These are phyloP conservation scores for Lactuca sativa DNA, from an alignment of 129 eudicot genomes.

Conservation along the genomic window DNA sequence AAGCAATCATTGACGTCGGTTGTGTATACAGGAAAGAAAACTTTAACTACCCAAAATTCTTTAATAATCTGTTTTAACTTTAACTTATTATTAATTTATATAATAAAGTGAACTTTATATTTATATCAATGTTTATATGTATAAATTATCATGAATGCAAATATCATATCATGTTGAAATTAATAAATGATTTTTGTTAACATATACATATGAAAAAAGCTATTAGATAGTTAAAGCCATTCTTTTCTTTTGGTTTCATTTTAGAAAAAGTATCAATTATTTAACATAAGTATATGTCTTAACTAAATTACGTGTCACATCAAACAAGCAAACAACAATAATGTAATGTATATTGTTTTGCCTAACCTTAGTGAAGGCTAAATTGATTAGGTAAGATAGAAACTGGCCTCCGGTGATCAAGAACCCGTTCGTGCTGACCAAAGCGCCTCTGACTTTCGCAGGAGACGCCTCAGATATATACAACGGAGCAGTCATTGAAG, in stretches of 20 bases:
- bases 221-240: no score
- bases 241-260: no score
- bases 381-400: slow-evolving; percentile 60
- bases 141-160: neutral
- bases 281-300: neutral
- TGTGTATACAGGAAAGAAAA: neutral
- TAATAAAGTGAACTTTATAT: no score
- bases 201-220: neutral
- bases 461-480: slow-evolving; percentile 79
- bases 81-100: no score
- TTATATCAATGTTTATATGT: neutral
- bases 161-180: no score
- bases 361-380: slow-evolving; percentile 72
- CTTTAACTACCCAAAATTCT: neutral
- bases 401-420: slow-evolving; percentile 80
- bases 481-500: slow-evolving; percentile 69
- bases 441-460: slow-evolving; percentile 55
- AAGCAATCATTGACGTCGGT: slow-evolving; percentile 18
- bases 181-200: no score
- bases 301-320: neutral
- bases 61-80: no score
- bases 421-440: slow-evolving; percentile 70
- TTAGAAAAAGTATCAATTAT: neutral
- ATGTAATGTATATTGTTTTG: neutral
- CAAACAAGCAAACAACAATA: slow-evolving; percentile 1